Base-by-base conservation (phyloP, 2,329 filamentous ascomycete species). In the Hymenoscyphus fraxineus region DNA sequence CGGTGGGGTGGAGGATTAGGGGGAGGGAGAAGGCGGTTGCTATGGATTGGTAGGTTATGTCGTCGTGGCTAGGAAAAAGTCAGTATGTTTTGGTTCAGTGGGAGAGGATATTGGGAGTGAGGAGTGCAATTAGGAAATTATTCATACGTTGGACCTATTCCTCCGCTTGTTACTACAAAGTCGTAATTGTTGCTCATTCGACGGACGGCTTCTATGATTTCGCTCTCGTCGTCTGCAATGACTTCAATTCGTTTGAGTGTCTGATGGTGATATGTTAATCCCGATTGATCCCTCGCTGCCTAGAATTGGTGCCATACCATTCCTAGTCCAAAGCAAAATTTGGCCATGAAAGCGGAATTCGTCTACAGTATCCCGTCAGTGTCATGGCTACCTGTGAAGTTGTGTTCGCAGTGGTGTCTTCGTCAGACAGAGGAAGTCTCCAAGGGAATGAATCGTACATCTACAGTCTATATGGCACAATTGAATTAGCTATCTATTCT, bases 1-100 rank as follows among this genome's bases (percentile, higher is more conserved):
- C 88, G 64, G 86, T 85, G 55, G 91, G 80, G 80, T 98, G 92
- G 35, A 96, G 83, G 70, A 88, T 84, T 19, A 98, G 81, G 15
- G 88, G 85, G 7, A 97, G 82, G 55, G 81, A 79, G 76, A 97
- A 98, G 7, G 93, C 95, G 76, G 92, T 93, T 68, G 92, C 93
- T 76, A 99, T 96, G 47, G 92, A 94, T 74, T 91, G 83, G 79
- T 99, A 99, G 32, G 95, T 98, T 71, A 98, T 98, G 76, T 99
- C 95, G 77, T 99, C 95, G 80, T 98, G 94, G 63, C 92, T 96
- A 3, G 0, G 1, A 16, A 1, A 16, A 0, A 1, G 6, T 44
- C 19, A 44, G n/a, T 44, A 44, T n/a, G 19, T 44, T 44, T 44
- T 16, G 15, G 16, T 16, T 15, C 27, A 4, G n/a, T 16, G 13